Conservation (phyloP, 257 asterid species). For the Eucommia ulmoides region DNA sequence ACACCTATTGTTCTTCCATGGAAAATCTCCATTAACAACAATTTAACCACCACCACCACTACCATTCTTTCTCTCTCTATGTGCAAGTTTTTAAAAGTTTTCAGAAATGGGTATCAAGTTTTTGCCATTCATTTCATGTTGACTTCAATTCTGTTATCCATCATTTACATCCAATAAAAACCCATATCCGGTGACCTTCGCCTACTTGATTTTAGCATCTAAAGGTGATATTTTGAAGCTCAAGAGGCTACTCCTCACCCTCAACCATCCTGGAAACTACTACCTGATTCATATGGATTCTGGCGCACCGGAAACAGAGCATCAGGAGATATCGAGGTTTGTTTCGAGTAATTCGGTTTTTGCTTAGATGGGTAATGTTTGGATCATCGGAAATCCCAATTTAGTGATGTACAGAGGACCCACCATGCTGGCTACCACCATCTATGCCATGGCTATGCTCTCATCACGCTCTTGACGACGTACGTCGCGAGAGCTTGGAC, state of each 20-base stretch:
- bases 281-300: constrained; percentile 67
- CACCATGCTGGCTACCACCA: constrained; percentile 81
- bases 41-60: no score
- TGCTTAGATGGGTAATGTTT: constrained; percentile 53
- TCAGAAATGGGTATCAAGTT: no score
- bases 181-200: no score
- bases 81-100: no score
- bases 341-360: constrained; percentile 42
- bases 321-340: constrained; percentile 48
- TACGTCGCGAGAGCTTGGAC: no score
- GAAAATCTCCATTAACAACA: no score
- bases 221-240: constrained; percentile 60
- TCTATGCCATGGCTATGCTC: constrained; percentile 67
- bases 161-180: no score
- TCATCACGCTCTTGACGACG: no score
- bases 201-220: constrained; percentile 83
- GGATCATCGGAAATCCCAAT: constrained; percentile 59
- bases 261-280: constrained; percentile 71
- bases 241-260: constrained; percentile 58
- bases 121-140: no score
- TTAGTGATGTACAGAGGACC: constrained; percentile 87
- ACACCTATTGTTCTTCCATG: no score
- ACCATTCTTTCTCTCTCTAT: no score
- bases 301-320: constrained; percentile 53
- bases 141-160: no score